These are phyloP conservation scores for Carallia brachiata DNA, from an alignment of 345 rosid species.

Conservation along the genomic window DNA sequence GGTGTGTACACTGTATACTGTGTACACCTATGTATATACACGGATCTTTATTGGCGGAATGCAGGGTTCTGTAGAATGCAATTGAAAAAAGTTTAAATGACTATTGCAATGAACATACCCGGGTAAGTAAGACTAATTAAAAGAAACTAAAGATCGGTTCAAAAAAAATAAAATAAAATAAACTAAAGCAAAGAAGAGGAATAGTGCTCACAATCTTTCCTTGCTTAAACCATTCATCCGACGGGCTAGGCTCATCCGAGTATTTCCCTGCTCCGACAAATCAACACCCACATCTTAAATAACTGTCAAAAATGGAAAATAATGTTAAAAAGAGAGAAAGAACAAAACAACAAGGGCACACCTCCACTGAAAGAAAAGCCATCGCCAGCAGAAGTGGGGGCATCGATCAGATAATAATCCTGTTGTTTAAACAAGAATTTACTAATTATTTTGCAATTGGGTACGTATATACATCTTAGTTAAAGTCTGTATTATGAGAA, in stretches of 20 bases:
- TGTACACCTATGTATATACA: too few species aligned
- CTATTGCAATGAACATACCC: not conserved
- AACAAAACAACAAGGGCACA: constrained; percentile 30
- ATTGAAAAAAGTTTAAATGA: too few species aligned
- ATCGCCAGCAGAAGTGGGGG: constrained; percentile 82
- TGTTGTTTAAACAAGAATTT: constrained; percentile 25
- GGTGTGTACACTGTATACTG: too few species aligned
- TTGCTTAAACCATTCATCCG: constrained; percentile 87
- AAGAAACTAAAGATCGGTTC: not conserved
- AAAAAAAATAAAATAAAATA: too few species aligned
- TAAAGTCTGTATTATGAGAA: not conserved
- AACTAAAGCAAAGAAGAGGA: not conserved
- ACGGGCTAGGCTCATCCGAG: constrained; percentile 68
- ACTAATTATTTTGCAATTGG: not conserved
- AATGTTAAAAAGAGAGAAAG: not conserved
- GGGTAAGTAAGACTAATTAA: not conserved
- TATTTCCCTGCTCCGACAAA: constrained; percentile 58
- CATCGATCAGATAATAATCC: constrained; percentile 90
- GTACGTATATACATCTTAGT: too few species aligned
- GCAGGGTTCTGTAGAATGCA: too few species aligned
- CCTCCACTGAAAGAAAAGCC: constrained; percentile 97
- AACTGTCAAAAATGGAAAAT: not conserved
- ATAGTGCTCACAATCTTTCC: constrained; percentile 58
- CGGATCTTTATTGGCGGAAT: too few species aligned
- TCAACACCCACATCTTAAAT: not conserved